These are phyloP conservation scores for Scenedesmus sp. DNA, from an alignment of 163 green algal genomes.

Conservation along the genomic window DNA sequence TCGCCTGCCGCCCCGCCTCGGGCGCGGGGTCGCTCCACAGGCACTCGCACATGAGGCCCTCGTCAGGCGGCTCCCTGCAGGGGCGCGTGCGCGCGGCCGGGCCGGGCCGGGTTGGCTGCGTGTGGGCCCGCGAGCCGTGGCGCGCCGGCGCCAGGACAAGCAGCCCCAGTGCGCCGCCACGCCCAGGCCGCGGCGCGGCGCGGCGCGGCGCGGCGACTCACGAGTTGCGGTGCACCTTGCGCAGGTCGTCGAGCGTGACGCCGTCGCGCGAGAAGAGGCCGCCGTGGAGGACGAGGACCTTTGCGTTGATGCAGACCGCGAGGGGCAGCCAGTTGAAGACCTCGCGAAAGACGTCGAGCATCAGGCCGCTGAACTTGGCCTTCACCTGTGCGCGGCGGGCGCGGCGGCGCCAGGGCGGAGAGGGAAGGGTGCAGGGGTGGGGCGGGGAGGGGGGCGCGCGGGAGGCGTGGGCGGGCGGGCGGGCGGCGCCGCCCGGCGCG, in stretches of 20 bases:
- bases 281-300: conserved; percentile 93
- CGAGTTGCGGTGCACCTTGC: conserved; percentile 84
- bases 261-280: conserved; percentile 89
- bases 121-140: too few species aligned
- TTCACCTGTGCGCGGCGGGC: conserved; percentile 69
- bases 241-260: conserved; percentile 91
- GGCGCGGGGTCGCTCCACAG: conserved; percentile 95
- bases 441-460: too few species aligned
- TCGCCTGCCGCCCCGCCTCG: conserved; percentile 73
- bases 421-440: too few species aligned
- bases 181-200: not conserved
- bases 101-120: too few species aligned
- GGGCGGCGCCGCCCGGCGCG: too few species aligned
- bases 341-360: conserved; percentile 95
- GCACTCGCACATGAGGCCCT: conserved; percentile 97
- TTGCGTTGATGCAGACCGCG: conserved; percentile 80
- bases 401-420: too few species aligned
- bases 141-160: too few species aligned
- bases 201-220: conserved; percentile 8
- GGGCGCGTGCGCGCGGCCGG: not conserved
- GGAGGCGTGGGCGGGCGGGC: too few species aligned
- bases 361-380: conserved; percentile 84
- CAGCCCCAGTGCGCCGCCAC: not conserved
- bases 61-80: conserved; percentile 90
- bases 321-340: conserved; percentile 96